A percentile compares a stretch with the other conserved stretches of the same genome.
Conservation (phyloP, 352 stramenopile genomes). For the Phytophthora brassicae region DNA sequence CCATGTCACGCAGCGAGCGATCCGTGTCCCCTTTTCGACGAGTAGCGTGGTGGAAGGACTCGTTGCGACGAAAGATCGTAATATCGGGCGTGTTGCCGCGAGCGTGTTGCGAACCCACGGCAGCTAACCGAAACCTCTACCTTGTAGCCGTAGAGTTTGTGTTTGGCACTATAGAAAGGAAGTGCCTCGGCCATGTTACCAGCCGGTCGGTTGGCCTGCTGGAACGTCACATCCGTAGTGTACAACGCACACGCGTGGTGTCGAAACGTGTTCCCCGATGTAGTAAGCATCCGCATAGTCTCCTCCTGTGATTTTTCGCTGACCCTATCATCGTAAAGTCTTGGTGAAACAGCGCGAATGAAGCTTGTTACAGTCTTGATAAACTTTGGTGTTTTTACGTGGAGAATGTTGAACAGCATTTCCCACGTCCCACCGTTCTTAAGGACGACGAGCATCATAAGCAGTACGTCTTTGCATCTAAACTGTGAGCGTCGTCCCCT, state of each 20-base stretch:
- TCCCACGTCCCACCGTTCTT: neutral
- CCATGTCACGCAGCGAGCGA: neutral
- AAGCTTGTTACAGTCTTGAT: slow-evolving; percentile 1
- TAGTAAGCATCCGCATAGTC: neutral
- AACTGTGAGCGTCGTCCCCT: neutral
- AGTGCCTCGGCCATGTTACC: slow-evolving; percentile 1
- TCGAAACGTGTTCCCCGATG: neutral
- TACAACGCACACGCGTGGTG: slow-evolving; percentile 6
- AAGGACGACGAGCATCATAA: neutral
- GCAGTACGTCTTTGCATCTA: neutral
- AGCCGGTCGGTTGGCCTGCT: neutral
- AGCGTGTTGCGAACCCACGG: neutral
- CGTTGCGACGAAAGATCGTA: no score
- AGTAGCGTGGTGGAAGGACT: neutral
- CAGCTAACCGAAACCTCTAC: neutral
- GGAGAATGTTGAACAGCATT: neutral
- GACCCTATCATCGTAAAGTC: neutral
- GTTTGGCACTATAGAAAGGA: neutral
- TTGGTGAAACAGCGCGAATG: neutral
- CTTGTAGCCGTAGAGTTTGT: neutral
- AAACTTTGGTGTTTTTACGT: neutral
- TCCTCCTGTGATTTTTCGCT: neutral
- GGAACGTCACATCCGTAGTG: slow-evolving; percentile 2
- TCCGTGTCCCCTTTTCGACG: neutral
- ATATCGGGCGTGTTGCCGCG: neutral